Evolutionary conservation across 2,329 filamentous ascomycete genomes (phyloP), one percentile per base, ranked within the genome.

Genomic region (Ceratocystis eucalypticola): DNA sequence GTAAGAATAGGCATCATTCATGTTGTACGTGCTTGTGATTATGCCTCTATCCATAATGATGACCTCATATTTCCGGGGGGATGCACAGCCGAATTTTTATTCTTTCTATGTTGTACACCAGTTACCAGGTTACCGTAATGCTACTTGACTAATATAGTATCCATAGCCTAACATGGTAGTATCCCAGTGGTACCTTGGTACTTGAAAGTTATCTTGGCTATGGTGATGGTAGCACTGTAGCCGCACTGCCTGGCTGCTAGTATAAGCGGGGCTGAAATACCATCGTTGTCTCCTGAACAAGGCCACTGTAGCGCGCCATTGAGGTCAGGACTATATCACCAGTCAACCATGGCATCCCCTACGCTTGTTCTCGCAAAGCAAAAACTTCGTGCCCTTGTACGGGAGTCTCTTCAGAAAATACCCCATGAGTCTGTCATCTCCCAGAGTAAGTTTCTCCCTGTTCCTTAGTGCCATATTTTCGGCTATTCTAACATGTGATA

Each of bases 361-460:
- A 17, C 67, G 41, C 76, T 91, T 66, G 80, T 80, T 69, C 79
- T 81, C 67, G 85, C 88, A 57, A 96, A 96, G 77, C 86, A 88
- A 73, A 86, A 89, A 71, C 79, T 96, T 69, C 83, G 92, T 67
- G 80, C 79, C 69, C 76, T 82, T 65, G 87, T 96, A 77, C 91
- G 87, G 73, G 77, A 82, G 69, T 80, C 80, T 41, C 80, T 96
- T 22, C 80, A 82, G 22, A 75, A 74, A 6, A 73, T 96, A 61
- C 75, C 85, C 1, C 76, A 81, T n/a, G 83, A 88, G 28, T 80
- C 83, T 15, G 79, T 91, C 65, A 74, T 76, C 65, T 74, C 76
- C 55, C 91, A 96, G 79, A 94, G 91, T 91, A 78, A 53, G 61
- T 15, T 20, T 46, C 5, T 22, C 4, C 25, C 15, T 28, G 6